A percentile compares a stretch with the other conserved stretches of the same genome.
phyloP scores from a whole-genome alignment of 495 filamentous ascomycete genomes.

The Bathelium albidoporum region DNA sequence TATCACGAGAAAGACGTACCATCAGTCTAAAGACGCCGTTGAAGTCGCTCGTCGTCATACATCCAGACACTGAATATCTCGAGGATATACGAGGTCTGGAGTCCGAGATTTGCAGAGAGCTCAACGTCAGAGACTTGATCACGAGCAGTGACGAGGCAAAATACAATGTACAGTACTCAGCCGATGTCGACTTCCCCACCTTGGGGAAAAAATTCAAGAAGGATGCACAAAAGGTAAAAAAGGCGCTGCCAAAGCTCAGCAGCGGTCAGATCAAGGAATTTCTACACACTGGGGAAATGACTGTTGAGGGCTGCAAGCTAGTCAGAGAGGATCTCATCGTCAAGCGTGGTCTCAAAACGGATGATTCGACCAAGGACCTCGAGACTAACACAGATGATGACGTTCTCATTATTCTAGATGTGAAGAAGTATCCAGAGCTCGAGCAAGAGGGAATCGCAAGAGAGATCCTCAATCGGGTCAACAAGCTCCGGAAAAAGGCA shows the following conservation, averaged over 20 bases:
- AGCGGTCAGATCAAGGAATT: constrained; percentile 71
- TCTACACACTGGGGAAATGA: constrained; percentile 55
- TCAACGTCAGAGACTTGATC: constrained; percentile 80
- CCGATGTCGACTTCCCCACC: constrained; percentile 81
- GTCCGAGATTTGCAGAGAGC: constrained; percentile 75
- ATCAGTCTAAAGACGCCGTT: constrained; percentile 84
- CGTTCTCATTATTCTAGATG: constrained; percentile 73
- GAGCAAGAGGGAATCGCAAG: constrained; percentile 65
- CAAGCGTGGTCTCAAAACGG: constrained; percentile 63
- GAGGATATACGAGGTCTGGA: constrained; percentile 78
- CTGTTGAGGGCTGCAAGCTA: constrained; percentile 75
- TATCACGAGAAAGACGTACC: constrained; percentile 73
- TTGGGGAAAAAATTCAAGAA: constrained; percentile 96
- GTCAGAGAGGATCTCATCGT: constrained; percentile 74
- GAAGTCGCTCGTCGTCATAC: constrained; percentile 83
- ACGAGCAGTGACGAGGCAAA: constrained; percentile 77
- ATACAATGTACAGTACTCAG: constrained; percentile 85
- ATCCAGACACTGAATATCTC: constrained; percentile 70
- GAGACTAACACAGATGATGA: constrained; percentile 81
- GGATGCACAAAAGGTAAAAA: constrained; percentile 80
- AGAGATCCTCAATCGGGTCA: constrained; percentile 76
- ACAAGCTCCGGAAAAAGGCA: constrained; percentile 71
- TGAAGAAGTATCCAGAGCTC: constrained; percentile 59
- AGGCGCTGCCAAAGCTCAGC: constrained; percentile 69
- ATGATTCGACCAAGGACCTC: constrained; percentile 53